Conservation (phyloP, 176 grass and related monocot genomes). For the Tillandsia fasciculata region DNA sequence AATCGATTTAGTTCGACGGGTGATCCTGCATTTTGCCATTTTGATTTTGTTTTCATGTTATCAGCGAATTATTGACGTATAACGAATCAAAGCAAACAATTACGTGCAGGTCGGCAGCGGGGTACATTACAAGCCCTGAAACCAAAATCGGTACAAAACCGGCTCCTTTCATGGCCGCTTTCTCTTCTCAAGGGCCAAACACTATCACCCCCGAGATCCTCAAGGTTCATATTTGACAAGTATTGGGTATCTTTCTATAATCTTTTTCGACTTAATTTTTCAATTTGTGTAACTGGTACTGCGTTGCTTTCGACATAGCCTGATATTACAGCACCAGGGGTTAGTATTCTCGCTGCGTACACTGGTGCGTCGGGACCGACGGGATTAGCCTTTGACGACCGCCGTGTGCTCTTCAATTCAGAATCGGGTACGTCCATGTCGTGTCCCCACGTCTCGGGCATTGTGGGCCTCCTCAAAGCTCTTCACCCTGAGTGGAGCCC, state of each 20-base stretch:
- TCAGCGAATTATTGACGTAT: too few species aligned
- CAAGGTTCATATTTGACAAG: conserved; percentile 33
- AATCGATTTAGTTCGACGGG: not conserved
- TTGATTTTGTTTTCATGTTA: too few species aligned
- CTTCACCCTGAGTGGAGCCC: conserved; percentile 72
- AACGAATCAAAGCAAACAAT: too few species aligned
- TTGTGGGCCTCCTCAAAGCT: conserved; percentile 71
- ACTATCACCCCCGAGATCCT: conserved; percentile 71
- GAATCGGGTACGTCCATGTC: conserved; percentile 98
- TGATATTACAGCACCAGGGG: conserved; percentile 90
- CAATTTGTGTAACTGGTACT: not conserved
- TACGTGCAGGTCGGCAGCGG: conserved; percentile 32
- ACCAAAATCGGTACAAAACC: conserved; percentile 62
- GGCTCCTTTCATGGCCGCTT: conserved; percentile 82
- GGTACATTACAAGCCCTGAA: conserved; percentile 39
- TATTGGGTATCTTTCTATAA: not conserved
- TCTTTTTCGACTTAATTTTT: not conserved
- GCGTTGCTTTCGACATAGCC: conserved; percentile 30
- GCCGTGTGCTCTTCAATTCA: conserved; percentile 75
- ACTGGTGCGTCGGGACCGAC: conserved; percentile 45
- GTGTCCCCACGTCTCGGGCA: conserved; percentile 73
- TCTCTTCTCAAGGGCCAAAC: conserved; percentile 81
- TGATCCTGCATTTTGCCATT: too few species aligned
- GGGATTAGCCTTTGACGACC: conserved; percentile 48
- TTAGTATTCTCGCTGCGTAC: conserved; percentile 74